These are phyloP conservation scores for Phytophthora macrochlamydospora DNA, from an alignment of 352 stramenopile species.

Conservation along the genomic window DNA sequence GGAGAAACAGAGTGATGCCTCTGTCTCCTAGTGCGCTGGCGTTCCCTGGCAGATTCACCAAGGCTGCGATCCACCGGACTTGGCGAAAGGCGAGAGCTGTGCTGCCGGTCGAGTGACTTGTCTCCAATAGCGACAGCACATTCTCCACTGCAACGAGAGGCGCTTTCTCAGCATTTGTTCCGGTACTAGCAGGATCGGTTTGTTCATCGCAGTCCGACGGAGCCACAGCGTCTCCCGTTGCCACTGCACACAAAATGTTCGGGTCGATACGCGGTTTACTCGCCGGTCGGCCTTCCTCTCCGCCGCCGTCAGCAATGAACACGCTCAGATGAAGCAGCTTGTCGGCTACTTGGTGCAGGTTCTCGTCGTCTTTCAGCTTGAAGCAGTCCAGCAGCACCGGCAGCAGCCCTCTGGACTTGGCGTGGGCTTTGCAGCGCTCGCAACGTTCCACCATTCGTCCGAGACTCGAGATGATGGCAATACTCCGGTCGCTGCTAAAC, in stretches of 20 bases:
- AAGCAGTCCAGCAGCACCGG: slow-evolving; percentile 50
- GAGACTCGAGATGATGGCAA: slow-evolving; percentile 47
- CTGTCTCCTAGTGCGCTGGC: slow-evolving; percentile 46
- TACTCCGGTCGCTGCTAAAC: slow-evolving; percentile 34
- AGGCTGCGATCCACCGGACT: slow-evolving; percentile 53
- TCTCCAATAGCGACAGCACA: slow-evolving; percentile 45
- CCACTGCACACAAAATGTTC: slow-evolving; percentile 26
- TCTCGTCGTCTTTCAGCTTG: slow-evolving; percentile 30
- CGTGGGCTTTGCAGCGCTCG: slow-evolving; percentile 41
- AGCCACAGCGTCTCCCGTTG: slow-evolving; percentile 6
- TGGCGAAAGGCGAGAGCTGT: slow-evolving; percentile 44
- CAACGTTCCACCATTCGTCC: slow-evolving; percentile 56
- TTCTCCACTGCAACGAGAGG: slow-evolving; percentile 41
- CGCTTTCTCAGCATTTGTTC: slow-evolving; percentile 18
- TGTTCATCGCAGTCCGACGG: background rate
- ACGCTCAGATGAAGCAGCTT: slow-evolving; percentile 65
- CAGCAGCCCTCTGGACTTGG: slow-evolving; percentile 42
- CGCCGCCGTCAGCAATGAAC: slow-evolving; percentile 6
- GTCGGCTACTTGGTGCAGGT: slow-evolving; percentile 58
- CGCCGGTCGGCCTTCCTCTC: background rate
- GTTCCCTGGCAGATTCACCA: slow-evolving; percentile 48
- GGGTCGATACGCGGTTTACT: slow-evolving; percentile 16
- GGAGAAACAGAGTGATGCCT: slow-evolving; percentile 33
- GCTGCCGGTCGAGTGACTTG: slow-evolving; percentile 7
- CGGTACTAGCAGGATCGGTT: background rate